Conservation (phyloP, 108 stramenopile genomes). For the Fragilariopsis cylindrus region DNA sequence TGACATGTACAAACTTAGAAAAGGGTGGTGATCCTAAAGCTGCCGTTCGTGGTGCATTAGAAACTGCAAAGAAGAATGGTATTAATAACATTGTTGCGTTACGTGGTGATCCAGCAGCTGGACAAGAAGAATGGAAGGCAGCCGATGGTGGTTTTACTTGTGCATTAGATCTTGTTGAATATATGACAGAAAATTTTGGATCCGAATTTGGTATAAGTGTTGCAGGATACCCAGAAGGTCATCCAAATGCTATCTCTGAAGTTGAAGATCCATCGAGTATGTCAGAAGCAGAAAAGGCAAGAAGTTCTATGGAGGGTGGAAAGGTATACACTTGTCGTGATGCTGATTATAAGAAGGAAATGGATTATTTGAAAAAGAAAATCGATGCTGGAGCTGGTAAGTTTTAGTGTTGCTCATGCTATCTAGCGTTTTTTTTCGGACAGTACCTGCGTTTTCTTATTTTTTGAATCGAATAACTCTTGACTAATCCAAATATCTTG, state of each 20-base stretch:
- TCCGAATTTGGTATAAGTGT: conserved; percentile 92
- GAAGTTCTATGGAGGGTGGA: conserved; percentile 80
- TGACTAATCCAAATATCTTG: not conserved
- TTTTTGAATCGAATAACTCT: not conserved
- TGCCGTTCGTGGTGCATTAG: conserved; percentile 86
- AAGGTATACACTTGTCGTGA: conserved; percentile 90
- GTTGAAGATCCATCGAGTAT: conserved; percentile 75
- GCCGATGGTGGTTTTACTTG: conserved; percentile 95
- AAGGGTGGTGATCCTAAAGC: conserved; percentile 76
- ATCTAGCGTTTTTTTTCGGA: not conserved
- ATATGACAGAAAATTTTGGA: conserved; percentile 91
- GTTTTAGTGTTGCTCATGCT: conserved; percentile 17
- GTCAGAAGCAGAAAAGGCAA: conserved; percentile 75
- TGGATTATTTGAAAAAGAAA: conserved; percentile 97
- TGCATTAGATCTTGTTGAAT: conserved; percentile 97
- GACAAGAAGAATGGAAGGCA: conserved; percentile 95
- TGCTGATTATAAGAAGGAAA: conserved; percentile 95
- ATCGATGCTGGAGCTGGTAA: conserved; percentile 93
- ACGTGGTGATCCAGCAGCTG: conserved; percentile 99
- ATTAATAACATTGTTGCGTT: conserved; percentile 98
- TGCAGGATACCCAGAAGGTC: conserved; percentile 99
- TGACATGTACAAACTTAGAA: conserved; percentile 99
- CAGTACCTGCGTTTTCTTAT: not conserved
- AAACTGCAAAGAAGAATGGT: conserved; percentile 74
- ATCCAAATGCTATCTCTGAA: conserved; percentile 92